Evolutionary conservation across 2,329 filamentous ascomycete genomes (phyloP), one percentile per base, ranked within the genome.

Genomic region (Ceratocystis destructans): DNA sequence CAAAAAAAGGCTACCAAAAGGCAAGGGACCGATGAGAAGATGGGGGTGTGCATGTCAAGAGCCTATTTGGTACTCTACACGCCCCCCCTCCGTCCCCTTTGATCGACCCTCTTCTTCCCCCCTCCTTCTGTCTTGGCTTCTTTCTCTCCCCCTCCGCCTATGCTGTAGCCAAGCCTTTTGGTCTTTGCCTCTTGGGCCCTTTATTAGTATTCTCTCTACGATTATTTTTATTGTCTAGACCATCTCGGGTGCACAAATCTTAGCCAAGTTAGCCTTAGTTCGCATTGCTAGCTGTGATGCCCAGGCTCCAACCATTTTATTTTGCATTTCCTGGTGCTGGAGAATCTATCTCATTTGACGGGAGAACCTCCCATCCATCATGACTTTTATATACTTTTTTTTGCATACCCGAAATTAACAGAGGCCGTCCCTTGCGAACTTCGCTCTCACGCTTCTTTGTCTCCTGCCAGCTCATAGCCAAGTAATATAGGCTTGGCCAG

Each of bases 401-500:
- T 41, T 41, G 37, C 37, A 41, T 15, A 1, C 10, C 10, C 37
- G 17, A 59, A 37, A 59, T 59, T 59, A 37, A 17, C 37, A 41
- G 33, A 59, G 28, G n/a, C 28, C 55, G 17, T 25, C 6, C 55
- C 37, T 41, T 4, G 37, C 3, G 37, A 41, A 1, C 37, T 41
- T 12, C 12, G 37, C 37, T 41, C 37, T 41, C 37, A 41, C 10
- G 37, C 37, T 41, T 41, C 37, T 41, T 3, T 41, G 37, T 41
- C 31, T 28, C 31, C 55, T 59, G 55, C 55, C 45, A 64, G 22
- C 25, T 31, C 59, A 63, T 31, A 12, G 31, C 37, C 37, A 37
- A 64, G 45, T 64, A 64, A 64, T 31, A 64, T 64, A 44, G 50
- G 45, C 7, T 28, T 64, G 25, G 8, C 45, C 45, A 48, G n/a